Conservation (phyloP, 371 early-diverging fungal species). For the Capillidium heterosporum region DNA sequence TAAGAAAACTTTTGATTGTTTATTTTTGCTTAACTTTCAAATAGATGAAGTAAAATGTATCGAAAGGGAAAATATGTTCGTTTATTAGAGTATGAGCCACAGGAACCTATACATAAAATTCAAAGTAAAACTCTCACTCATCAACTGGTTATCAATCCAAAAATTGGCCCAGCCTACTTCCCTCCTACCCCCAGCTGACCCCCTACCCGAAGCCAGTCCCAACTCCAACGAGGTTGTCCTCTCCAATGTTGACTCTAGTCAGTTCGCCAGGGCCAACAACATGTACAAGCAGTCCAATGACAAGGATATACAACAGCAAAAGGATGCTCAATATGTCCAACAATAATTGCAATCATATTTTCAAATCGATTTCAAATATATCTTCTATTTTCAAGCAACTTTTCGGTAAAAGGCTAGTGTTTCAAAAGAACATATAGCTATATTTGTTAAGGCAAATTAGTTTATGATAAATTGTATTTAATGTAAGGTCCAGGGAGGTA, state of each 20-base stretch:
- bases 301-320: conserved; percentile 22
- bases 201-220: conserved; percentile 21
- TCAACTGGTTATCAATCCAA: conserved; percentile 42
- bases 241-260: conserved; percentile 47
- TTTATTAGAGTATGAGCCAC: conserved; percentile 62
- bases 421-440: too few species aligned
- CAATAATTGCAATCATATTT: conserved; percentile 28
- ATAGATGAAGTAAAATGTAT: conserved; percentile 57
- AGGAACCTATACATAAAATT: conserved; percentile 88
- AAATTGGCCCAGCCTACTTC: conserved; percentile 20
- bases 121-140: conserved; percentile 79
- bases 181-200: conserved; percentile 39
- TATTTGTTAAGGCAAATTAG: too few species aligned
- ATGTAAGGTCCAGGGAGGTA: too few species aligned
- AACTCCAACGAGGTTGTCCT: conserved; percentile 60
- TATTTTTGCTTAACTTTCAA: not conserved
- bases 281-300: conserved; percentile 15
- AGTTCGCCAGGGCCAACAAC: conserved; percentile 32
- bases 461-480: too few species aligned
- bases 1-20: conserved; percentile 19
- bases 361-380: too few species aligned
- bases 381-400: too few species aligned
- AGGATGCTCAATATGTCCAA: conserved; percentile 87
- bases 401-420: too few species aligned
- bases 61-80: conserved; percentile 88